Conservation (phyloP, 768 basidiomycete genomes). For the Multifurca ochricompacta region DNA sequence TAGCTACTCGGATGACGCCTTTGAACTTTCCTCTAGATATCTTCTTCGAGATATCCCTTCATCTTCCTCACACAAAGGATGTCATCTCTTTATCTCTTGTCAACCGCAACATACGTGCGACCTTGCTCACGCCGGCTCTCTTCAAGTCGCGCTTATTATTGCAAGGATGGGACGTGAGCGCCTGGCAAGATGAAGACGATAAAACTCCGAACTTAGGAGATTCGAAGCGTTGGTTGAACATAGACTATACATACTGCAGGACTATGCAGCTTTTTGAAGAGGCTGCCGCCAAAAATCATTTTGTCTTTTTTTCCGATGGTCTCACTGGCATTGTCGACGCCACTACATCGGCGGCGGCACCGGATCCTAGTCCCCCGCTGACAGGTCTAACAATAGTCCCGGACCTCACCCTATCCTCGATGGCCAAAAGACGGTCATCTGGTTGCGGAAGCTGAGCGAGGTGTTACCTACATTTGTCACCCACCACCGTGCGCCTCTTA, state of each 20-base stretch:
- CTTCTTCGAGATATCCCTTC: conserved; percentile 4
- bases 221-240: conserved; percentile 3
- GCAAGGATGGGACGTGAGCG: conserved; percentile 4
- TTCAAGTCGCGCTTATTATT: conserved; percentile 1
- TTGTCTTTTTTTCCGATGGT: not conserved
- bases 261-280: conserved; percentile 5
- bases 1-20: no score
- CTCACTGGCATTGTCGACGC: not conserved
- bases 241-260: not conserved
- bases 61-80: conserved; percentile 1
- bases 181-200: not conserved
- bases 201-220: not conserved
- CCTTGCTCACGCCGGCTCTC: conserved; percentile 1
- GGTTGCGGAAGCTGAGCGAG: not conserved
- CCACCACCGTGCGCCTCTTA: conserved; percentile 6
- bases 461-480: not conserved
- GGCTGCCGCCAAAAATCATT: not conserved
- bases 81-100: conserved; percentile 2
- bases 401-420: not conserved
- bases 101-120: not conserved
- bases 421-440: not conserved
- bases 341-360: not conserved
- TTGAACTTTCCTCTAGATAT: not conserved
- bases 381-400: not conserved
- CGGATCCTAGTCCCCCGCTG: no score